These are phyloP conservation scores for Schizophyllum amplum DNA, from an alignment of 1,284 basidiomycete species.

Conservation along the genomic window DNA sequence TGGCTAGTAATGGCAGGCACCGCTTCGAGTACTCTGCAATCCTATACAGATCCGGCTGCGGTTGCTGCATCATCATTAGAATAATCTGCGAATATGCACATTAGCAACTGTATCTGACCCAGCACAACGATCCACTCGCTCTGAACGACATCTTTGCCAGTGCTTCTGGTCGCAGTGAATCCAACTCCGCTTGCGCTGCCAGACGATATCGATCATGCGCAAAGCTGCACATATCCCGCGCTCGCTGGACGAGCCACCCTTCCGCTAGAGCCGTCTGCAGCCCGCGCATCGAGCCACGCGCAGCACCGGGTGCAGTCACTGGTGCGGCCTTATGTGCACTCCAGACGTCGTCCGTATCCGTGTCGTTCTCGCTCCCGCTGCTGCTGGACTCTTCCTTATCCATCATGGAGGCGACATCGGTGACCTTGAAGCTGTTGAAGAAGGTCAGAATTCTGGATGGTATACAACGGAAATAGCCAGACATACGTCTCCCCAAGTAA, in stretches of 20 bases:
- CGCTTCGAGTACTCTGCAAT: conserved; percentile 65
- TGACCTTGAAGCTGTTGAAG: conserved; percentile 50
- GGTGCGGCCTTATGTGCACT: conserved; percentile 42
- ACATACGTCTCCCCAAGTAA: conserved; percentile 62
- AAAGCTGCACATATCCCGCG: conserved; percentile 67
- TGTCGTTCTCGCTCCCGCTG: conserved; percentile 46
- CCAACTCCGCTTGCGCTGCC: conserved; percentile 53
- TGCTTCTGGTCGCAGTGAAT: conserved; percentile 37
- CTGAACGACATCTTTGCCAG: conserved; percentile 64
- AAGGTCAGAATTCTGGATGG: conserved; percentile 3
- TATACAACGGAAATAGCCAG: background rate
- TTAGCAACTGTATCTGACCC: background rate
- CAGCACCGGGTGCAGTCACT: conserved; percentile 16
- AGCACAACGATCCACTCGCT: conserved; percentile 30
- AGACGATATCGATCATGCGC: conserved; percentile 66
- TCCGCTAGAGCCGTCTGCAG: conserved; percentile 57
- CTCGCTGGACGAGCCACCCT: conserved; percentile 63
- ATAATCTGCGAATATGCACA: conserved; percentile 38
- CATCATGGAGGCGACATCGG: conserved; percentile 62
- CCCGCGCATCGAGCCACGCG: conserved; percentile 57
- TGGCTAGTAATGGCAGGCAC: conserved; percentile 51
- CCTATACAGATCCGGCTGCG: conserved; percentile 50
- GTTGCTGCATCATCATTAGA: conserved; percentile 61
- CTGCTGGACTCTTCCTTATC: conserved; percentile 56
- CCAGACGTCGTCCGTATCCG: conserved; percentile 35